Percentiles rank a stretch among this genome's conserved stretches.
These are phyloP conservation scores for Rhodamnia argentea DNA, from an alignment of 345 rosid genomes.

Conservation along the genomic window DNA sequence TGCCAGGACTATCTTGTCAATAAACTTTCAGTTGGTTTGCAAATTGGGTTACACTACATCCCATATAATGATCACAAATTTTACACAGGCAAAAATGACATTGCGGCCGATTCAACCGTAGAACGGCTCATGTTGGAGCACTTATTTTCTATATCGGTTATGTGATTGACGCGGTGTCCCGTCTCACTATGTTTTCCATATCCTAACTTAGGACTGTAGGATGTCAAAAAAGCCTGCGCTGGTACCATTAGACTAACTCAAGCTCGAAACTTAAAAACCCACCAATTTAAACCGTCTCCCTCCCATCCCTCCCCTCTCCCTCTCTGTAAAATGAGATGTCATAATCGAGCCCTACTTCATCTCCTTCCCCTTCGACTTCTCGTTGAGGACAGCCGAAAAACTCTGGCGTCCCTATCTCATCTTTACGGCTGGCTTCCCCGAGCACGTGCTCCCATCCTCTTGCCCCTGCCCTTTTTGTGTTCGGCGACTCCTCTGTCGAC, in stretches of 20 bases:
- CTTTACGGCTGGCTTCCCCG: neutral
- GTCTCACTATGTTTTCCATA: too few relatives aligned
- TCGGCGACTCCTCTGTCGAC: constrained; percentile 86
- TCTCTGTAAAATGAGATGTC: too few relatives aligned
- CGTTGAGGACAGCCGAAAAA: neutral
- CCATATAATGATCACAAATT: neutral
- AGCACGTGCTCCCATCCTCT: constrained; percentile 13
- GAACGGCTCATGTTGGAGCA: too few relatives aligned
- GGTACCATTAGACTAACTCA: too few relatives aligned
- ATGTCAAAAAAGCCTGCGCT: too few relatives aligned
- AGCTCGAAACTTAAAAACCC: neutral
- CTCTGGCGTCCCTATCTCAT: neutral
- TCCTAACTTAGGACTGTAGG: too few relatives aligned
- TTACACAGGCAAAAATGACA: neutral
- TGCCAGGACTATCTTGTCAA: neutral
- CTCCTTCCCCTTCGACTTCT: constrained; percentile 11
- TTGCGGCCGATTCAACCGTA: neutral
- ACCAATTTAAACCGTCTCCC: neutral
- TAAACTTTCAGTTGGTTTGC: neutral
- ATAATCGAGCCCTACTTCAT: constrained; percentile 3
- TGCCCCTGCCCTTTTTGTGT: constrained; percentile 61
- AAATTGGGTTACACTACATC: neutral
- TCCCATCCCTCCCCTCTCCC: constrained; percentile 19
- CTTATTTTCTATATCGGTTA: too few relatives aligned
- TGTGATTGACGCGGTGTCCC: too few relatives aligned